Percentiles rank a stretch among this genome's conserved stretches.
Conservation (phyloP, 2,329 filamentous ascomycete genomes). For the Byssothecium circinans region DNA sequence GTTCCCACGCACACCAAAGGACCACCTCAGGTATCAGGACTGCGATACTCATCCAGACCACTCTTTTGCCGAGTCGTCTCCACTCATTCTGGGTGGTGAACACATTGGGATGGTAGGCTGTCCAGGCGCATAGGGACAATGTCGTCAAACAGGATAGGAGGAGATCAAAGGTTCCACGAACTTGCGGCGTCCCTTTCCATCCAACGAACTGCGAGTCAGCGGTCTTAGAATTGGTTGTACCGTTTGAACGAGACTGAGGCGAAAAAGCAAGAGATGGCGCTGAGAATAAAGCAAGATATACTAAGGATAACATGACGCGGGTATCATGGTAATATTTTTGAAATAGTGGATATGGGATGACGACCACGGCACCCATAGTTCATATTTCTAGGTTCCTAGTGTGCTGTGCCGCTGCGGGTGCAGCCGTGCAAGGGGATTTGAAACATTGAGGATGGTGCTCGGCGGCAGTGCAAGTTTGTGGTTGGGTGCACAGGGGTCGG, state of each 20-base stretch:
- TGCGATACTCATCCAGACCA: slow-evolving; percentile 22
- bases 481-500: background rate
- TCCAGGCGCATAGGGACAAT: slow-evolving; percentile 28
- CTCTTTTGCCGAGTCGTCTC: slow-evolving; percentile 3
- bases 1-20: slow-evolving; percentile 26
- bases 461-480: background rate
- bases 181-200: slow-evolving; percentile 18
- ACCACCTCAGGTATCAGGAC: slow-evolving; percentile 25
- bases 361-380: background rate
- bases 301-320: background rate
- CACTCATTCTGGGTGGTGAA: background rate
- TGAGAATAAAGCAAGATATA: background rate
- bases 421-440: background rate
- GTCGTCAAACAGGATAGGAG: slow-evolving; percentile 26
- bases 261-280: background rate
- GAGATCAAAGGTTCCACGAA: slow-evolving; percentile 24
- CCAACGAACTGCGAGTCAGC: slow-evolving; percentile 5
- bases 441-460: background rate
- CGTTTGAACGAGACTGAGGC: background rate
- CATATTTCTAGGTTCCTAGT: background rate
- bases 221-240: background rate
- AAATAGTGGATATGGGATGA: background rate
- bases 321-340: background rate
- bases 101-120: slow-evolving; percentile 31
- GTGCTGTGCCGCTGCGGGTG: background rate